These are phyloP conservation scores for Buxus sempervirens DNA, from an alignment of 164 flowering plant genomes.

Conservation along the genomic window DNA sequence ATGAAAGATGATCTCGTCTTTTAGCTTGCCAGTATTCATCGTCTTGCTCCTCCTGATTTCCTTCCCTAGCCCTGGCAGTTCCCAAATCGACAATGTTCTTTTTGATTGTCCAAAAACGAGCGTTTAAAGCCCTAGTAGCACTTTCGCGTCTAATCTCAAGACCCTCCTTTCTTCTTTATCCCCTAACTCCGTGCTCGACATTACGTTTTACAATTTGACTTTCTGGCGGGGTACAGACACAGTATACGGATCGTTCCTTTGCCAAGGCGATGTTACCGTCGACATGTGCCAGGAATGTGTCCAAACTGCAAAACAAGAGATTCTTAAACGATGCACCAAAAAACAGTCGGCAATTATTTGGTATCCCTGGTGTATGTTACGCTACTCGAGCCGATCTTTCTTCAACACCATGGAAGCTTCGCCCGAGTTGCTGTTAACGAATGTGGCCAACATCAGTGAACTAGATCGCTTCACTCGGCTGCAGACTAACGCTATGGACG, in stretches of 20 bases:
- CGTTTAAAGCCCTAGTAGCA: neutral
- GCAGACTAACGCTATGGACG: constrained; percentile 2
- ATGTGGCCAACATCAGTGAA: constrained; percentile 1
- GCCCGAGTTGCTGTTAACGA: neutral
- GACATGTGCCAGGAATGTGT: constrained; percentile 23
- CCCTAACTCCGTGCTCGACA: neutral
- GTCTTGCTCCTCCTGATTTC: too few species aligned
- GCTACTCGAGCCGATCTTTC: too few species aligned
- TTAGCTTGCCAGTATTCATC: neutral
- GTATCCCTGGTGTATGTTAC: constrained; percentile 27
- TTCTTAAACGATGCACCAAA: constrained; percentile 16
- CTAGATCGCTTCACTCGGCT: constrained; percentile 7
- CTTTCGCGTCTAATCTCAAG: too few species aligned
- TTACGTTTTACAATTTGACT: constrained; percentile 1
- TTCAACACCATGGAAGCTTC: neutral
- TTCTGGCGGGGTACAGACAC: constrained; percentile 6
- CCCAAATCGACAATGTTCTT: neutral
- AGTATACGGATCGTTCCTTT: constrained; percentile 9
- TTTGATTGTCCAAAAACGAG: neutral
- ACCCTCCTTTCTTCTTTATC: constrained; percentile 18
- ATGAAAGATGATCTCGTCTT: too few species aligned
- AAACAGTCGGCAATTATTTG: constrained; percentile 14
- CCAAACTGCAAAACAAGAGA: neutral
- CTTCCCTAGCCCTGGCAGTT: too few species aligned
- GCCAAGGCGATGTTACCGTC: constrained; percentile 9